These are phyloP conservation scores for Globomyces sp. DNA, from an alignment of 371 early-diverging fungal species.

Conservation along the genomic window DNA sequence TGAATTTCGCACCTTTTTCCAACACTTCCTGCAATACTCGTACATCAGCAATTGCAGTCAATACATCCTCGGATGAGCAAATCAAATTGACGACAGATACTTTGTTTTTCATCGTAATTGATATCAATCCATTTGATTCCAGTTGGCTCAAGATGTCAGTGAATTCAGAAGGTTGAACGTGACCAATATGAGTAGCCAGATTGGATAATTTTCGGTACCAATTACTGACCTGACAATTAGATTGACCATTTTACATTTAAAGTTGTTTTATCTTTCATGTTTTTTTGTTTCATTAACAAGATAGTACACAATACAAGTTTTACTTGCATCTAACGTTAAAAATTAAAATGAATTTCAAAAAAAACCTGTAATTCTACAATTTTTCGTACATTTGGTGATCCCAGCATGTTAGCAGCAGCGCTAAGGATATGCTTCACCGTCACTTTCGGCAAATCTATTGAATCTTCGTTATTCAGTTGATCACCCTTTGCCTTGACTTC, in stretches of 20 bases:
- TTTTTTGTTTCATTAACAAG: constrained; percentile 15
- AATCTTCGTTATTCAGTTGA: constrained; percentile 16
- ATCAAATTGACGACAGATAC: background rate
- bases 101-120: background rate
- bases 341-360: too few relatives aligned
- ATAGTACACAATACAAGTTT: constrained; percentile 62
- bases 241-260: constrained; percentile 22
- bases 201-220: constrained; percentile 44
- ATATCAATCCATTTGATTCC: constrained; percentile 67
- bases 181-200: constrained; percentile 49
- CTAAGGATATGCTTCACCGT: constrained; percentile 75
- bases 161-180: constrained; percentile 74
- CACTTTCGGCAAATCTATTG: constrained; percentile 58
- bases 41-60: constrained; percentile 14
- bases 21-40: constrained; percentile 20
- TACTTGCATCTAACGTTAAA: constrained; percentile 57
- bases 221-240: constrained; percentile 23
- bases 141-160: constrained; percentile 69
- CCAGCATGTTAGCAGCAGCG: constrained; percentile 64
- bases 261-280: constrained; percentile 15
- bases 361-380: constrained; percentile 57
- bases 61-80: constrained; percentile 18
- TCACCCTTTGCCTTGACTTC: constrained; percentile 49
- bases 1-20: constrained; percentile 5
- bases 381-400: constrained; percentile 60